Base-by-base conservation (phyloP, 441 rosid genomes). In the Erodium chrysanthum region DNA sequence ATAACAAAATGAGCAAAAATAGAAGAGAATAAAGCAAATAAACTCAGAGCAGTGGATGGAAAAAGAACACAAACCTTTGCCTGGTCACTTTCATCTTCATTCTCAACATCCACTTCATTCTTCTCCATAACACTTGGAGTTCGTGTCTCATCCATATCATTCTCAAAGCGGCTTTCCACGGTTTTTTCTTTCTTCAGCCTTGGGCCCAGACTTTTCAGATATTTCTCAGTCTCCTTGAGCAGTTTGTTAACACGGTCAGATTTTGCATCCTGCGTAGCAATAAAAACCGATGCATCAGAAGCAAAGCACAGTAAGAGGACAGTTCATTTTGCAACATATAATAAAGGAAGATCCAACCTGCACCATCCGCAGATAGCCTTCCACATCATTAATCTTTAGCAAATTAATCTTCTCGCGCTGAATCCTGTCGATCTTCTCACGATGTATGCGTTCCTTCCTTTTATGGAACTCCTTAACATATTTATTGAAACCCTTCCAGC, bases 341-440 rank as follows among this genome's bases (percentile, higher is more conserved):
- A 71, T 14, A 4, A 56, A 70, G 67, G 60, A 8, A 70, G 71
- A 61, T 40, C 89, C 69, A 75, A 90, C 98, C 98, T 92, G 89
- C 75, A 92, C 96, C 96, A 92, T 92, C 72, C 98, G 90, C 73
- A 92, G 82, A 84, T 92, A 92, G 70, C 98, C 98, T 86, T 92
- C 98, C 67, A 92, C 98, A 74, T 92, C 98, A 83, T 92, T 92
- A 66, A 92, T 92, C 85, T 92, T 92, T 60, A 92, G 82, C 69
- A 92, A 73, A 82, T 91, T 92, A 71, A 92, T 90, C 84, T 92
- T 92, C 86, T 92, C 98, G 23, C 98, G 90, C 76, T 92, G 98
- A 70, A 92, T 92, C 77, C 90, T 88, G 83, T 92, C 98, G 46
- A 86, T 84, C 84, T 92, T 92, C 80, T 92, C 98, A n/a, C 98